These are phyloP conservation scores for Podospora appendiculata DNA, from an alignment of 495 filamentous ascomycete species.

Conservation along the genomic window DNA sequence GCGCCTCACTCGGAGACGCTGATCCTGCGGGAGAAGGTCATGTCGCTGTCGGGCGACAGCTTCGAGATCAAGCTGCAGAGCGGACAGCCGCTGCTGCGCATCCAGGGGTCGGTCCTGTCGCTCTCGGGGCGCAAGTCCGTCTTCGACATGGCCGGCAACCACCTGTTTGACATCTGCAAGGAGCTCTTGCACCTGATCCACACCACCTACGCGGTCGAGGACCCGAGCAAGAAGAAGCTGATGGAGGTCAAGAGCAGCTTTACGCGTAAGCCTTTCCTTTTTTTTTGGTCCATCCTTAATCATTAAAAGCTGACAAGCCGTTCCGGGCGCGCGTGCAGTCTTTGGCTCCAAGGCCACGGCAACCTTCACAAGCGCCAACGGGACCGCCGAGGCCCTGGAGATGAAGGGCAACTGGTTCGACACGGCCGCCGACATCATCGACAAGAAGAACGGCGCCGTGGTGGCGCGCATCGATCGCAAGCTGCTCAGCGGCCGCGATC, in stretches of 20 bases:
- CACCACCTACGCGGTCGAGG: slow-evolving; percentile 38
- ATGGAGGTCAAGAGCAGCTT: slow-evolving; percentile 46
- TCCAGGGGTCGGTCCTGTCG: slow-evolving; percentile 39
- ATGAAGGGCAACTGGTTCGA: slow-evolving; percentile 42
- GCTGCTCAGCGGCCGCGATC: slow-evolving; percentile 43
- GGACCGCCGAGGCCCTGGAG: slow-evolving; percentile 25
- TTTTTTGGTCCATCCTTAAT: background rate
- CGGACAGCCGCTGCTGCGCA: slow-evolving; percentile 41
- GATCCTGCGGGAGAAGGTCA: slow-evolving; percentile 46
- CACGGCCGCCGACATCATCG: slow-evolving; percentile 38
- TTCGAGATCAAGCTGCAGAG: slow-evolving; percentile 43
- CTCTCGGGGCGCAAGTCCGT: slow-evolving; percentile 38
- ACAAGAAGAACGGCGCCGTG: slow-evolving; percentile 29
- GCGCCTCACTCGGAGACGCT: slow-evolving; percentile 38
- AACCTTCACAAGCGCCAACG: slow-evolving; percentile 36
- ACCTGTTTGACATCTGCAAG: slow-evolving; percentile 46
- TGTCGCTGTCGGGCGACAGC: slow-evolving; percentile 43
- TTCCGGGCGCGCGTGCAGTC: slow-evolving; percentile 19
- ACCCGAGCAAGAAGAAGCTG: slow-evolving; percentile 30
- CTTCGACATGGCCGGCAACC: slow-evolving; percentile 34
- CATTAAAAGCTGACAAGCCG: background rate
- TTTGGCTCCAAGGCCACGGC: slow-evolving; percentile 38
- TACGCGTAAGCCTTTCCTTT: slow-evolving; percentile 25
- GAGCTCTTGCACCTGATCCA: slow-evolving; percentile 40
- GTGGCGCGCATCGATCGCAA: slow-evolving; percentile 51